Base-by-base conservation (phyloP, 179 eudicot genomes). In the Actinidia chinensis region DNA sequence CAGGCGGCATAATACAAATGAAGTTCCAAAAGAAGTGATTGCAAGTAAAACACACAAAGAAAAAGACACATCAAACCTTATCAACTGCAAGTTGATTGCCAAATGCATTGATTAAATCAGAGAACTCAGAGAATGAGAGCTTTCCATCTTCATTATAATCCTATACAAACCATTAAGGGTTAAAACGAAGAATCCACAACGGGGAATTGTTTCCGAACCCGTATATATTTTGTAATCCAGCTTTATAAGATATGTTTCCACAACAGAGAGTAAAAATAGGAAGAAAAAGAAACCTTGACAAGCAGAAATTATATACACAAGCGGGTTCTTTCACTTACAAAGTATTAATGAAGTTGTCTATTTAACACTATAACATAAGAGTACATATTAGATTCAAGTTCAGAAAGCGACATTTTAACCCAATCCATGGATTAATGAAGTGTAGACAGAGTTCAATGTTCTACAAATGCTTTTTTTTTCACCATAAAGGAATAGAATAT, bases 121-220 rank as follows among this genome's bases (percentile, higher is more conserved):
- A 88, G 84, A 95, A 95, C 84, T 95, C 99, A 5, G 90, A 83
- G 58, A 85, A 87, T 22, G 97, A 90, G 78, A 95, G 97, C 40
- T 43, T 70, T 76, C 99, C 99, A 83, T 93, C 95, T 76, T 87
- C 93, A 80, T 95, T 78, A 69, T 86, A 90, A 85, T 95, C 99
- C 98, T 95, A 83, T 60, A 83, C 47, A 79, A 76, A 77, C 59
- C 18, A 23, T 28, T 48, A 72, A 13, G 36, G 18, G 33, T 23
- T 77, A 51, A 71, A 52, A 65, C 17, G 47, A 42, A 28, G 51
- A 52, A 50, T 60, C 25, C 48, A 5, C 3, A n/a, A 28, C 40
- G 42, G 18, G 44, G 54, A 14, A 51, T 52, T 20, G 28, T 76
- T 22, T 36, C 60, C 68, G 66, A 59, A 36, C 23, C 14, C n/a